These are phyloP conservation scores for Backusella sp. DNA, from an alignment of 192 early-diverging fungal genomes.

Conservation along the genomic window DNA sequence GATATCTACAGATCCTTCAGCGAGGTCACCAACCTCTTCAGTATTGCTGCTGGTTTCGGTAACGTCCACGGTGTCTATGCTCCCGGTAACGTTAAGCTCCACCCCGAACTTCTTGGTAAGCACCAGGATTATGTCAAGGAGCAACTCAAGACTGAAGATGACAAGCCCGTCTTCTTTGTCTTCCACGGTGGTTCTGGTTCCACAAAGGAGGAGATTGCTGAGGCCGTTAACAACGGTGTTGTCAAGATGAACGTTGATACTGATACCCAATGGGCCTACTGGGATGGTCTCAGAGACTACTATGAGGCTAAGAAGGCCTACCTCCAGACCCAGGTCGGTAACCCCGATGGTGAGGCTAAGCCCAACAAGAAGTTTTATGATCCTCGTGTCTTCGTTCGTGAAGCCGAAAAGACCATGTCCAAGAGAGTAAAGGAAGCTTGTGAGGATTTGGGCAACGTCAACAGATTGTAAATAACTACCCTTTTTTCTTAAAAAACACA, in stretches of 20 bases:
- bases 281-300: conserved; percentile 82
- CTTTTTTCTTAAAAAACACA: neutral
- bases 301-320: conserved; percentile 87
- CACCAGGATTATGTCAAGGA: conserved; percentile 83
- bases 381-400: conserved; percentile 90
- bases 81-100: conserved; percentile 93
- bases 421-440: conserved; percentile 77
- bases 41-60: conserved; percentile 75
- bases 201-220: conserved; percentile 31
- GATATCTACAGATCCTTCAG: conserved; percentile 91
- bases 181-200: conserved; percentile 98
- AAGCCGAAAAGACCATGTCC: conserved; percentile 83
- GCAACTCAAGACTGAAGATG: conserved; percentile 52
- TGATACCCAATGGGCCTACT: conserved; percentile 98
- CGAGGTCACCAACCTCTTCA: conserved; percentile 84
- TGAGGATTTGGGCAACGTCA: conserved; percentile 70
- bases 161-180: conserved; percentile 92
- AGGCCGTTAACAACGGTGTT: conserved; percentile 57
- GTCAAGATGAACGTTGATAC: conserved; percentile 99
- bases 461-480: conserved; percentile 51
- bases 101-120: conserved; percentile 89
- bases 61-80: conserved; percentile 80
- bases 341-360: conserved; percentile 92
- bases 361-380: conserved; percentile 99
- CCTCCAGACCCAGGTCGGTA: conserved; percentile 93